Evolutionary conservation across 2,329 filamentous ascomycete genomes (phyloP), one percentile per base, ranked within the genome.

Genomic region (Xylaria sp.): DNA sequence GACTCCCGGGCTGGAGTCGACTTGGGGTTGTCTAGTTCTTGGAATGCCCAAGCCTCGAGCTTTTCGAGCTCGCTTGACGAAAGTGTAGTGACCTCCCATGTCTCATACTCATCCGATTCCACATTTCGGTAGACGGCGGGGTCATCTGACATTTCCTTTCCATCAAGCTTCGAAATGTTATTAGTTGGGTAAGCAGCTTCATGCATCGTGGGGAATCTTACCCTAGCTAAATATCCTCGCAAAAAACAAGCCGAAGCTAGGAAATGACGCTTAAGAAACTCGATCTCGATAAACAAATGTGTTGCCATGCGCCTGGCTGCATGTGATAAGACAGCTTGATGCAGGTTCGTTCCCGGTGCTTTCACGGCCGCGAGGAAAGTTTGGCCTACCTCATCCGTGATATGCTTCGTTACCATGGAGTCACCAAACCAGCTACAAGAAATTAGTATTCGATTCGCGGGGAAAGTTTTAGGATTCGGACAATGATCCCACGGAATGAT

Each of bases 231-330:
- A 63, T 75, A 78, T n/a, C 72, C 76, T 36, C 74, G 74, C 13
- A 78, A 68, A 46, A 78, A 77, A 60, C 71, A 75, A 20, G 69
- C 70, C 0, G 72, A 76, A 17, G 72, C 60, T 48, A 73, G 56
- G 61, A 78, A 78, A 2, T 78, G 75, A 4, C 76, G 75, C 10
- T 73, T 73, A 2, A 74, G 72, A 44, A 78, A 78, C 28, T 76
- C 77, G 6, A 74, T 61, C 9, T 73, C 70, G 17, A 74, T 72
- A 64, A 78, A 78, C 1, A 78, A 60, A 61, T 78, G 77, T 9
- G 56, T 58, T 26, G 76, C 77, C 69, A 78, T 73, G 10, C 71
- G 69, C 33, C 67, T 74, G 0, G 77, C 77, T 3, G 74, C 76
- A 9, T 59, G 59, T 2, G 71, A 72, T 31, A 78, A 60, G 3